A percentile compares a stretch with the other conserved stretches of the same genome.
phyloP scores from a whole-genome alignment of 495 filamentous ascomycete species.

The Tetracladium setigerum region DNA sequence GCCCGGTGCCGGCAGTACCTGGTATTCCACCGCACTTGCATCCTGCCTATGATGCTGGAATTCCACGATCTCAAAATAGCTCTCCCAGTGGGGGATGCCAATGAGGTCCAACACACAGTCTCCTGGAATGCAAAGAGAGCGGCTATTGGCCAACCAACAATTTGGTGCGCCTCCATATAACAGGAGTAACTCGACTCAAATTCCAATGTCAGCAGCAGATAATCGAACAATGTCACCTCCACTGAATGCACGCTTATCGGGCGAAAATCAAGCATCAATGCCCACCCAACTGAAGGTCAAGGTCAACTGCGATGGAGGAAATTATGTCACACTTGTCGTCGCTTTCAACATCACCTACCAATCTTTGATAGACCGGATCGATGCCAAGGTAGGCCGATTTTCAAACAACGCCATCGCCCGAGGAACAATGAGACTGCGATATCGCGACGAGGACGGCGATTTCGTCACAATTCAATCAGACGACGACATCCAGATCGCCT shows the following conservation, averaged over 20 bases:
- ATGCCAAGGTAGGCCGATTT: constrained; percentile 81
- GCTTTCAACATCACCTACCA: constrained; percentile 89
- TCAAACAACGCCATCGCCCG: constrained; percentile 71
- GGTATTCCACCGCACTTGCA: constrained; percentile 50
- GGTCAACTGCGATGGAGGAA: constrained; percentile 66
- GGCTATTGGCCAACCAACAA: constrained; percentile 15
- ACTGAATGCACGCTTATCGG: constrained; percentile 28
- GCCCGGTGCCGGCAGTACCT: constrained; percentile 44
- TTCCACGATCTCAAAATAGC: constrained; percentile 44
- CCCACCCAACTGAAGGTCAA: constrained; percentile 89
- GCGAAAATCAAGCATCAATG: constrained; percentile 44
- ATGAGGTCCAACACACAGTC: constrained; percentile 44
- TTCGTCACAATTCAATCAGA: constrained; percentile 89
- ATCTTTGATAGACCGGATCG: constrained; percentile 90
- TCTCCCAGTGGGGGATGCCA: constrained; percentile 43
- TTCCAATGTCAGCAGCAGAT: constrained; percentile 27
- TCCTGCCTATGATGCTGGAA: constrained; percentile 44
- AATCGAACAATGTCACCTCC: constrained; percentile 31
- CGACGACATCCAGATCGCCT: constrained; percentile 90
- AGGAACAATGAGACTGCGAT: constrained; percentile 74
- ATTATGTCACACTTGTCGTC: constrained; percentile 86
- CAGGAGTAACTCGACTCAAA: constrained; percentile 19
- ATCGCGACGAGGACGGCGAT: constrained; percentile 88
- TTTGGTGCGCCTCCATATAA: constrained; percentile 16
- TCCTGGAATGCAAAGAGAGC: constrained; percentile 38